Conservation (phyloP, 176 grass and related monocot species). For the Areca catechu region DNA sequence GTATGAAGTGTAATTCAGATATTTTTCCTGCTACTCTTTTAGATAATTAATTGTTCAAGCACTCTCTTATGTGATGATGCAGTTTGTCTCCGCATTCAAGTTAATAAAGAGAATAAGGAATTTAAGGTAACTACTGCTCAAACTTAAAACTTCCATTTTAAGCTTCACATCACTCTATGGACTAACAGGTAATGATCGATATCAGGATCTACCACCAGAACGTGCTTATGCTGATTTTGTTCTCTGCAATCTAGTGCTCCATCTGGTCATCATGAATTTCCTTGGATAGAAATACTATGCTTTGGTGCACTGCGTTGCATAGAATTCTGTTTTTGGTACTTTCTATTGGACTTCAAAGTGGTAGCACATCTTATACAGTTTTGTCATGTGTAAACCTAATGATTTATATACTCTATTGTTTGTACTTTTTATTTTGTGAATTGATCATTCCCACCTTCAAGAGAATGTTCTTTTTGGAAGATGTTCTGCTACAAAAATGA, state of each 20-base stretch:
- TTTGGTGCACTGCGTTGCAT: no score
- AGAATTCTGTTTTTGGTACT: no score
- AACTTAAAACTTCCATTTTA: background rate
- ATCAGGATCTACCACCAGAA: constrained; percentile 74
- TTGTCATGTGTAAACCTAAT: no score
- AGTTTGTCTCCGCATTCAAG: constrained; percentile 98
- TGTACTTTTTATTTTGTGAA: no score
- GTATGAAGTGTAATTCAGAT: constrained; percentile 9
- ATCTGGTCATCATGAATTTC: constrained; percentile 92
- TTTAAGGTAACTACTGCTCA: constrained; percentile 47
- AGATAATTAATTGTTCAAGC: no score
- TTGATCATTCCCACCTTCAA: no score
- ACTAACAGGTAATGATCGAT: background rate
- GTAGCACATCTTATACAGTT: no score
- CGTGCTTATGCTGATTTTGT: constrained; percentile 79
- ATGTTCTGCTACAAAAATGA: no score
- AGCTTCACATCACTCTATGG: background rate
- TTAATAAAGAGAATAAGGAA: constrained; percentile 98
- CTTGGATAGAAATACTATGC: constrained; percentile 35
- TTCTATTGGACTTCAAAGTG: no score
- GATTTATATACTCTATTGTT: no score
- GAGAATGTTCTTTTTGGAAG: no score
- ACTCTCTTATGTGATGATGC: background rate
- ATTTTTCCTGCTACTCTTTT: no score
- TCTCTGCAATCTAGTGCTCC: constrained; percentile 83